Conservation (phyloP, 2,329 filamentous ascomycete species). For the Monosporascus sp. region DNA sequence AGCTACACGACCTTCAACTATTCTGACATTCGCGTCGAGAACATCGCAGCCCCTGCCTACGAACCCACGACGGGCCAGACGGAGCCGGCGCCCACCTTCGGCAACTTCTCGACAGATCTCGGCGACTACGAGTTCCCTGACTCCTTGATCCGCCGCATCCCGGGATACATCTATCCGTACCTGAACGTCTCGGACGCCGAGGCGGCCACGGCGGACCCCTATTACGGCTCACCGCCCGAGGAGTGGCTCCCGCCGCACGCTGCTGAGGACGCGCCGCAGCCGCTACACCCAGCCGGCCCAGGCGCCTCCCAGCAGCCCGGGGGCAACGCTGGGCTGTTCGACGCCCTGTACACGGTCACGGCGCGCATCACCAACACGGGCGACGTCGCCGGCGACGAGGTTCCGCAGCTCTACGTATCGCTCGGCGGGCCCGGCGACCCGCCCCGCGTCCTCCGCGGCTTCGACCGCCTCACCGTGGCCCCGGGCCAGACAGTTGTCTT, state of each 20-base stretch:
- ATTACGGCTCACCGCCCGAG: conserved; percentile 54
- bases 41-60: conserved; percentile 47
- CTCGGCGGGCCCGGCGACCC: conserved; percentile 75
- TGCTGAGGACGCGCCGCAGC: conserved; percentile 50
- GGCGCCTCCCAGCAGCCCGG: conserved; percentile 46
- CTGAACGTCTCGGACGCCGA: conserved; percentile 55
- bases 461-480: conserved; percentile 69
- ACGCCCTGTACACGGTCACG: conserved; percentile 61
- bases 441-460: conserved; percentile 64
- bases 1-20: conserved; percentile 77
- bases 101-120: conserved; percentile 56
- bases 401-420: conserved; percentile 72
- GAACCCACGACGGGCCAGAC: conserved; percentile 56
- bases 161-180: conserved; percentile 64
- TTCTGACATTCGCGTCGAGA: conserved; percentile 57
- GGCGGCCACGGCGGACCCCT: conserved; percentile 50
- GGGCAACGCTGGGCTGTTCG: conserved; percentile 61
- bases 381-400: conserved; percentile 57
- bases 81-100: conserved; percentile 55
- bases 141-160: conserved; percentile 43
- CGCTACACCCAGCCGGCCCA: conserved; percentile 39
- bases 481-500: conserved; percentile 65
- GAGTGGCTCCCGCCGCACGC: conserved; percentile 57
- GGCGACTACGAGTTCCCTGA: conserved; percentile 64
- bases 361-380: conserved; percentile 71